Percentiles rank a stretch among this genome's conserved stretches.
Conservation (phyloP, 2,329 filamentous ascomycete species). For the Paraphaeosphaeria minitans region DNA sequence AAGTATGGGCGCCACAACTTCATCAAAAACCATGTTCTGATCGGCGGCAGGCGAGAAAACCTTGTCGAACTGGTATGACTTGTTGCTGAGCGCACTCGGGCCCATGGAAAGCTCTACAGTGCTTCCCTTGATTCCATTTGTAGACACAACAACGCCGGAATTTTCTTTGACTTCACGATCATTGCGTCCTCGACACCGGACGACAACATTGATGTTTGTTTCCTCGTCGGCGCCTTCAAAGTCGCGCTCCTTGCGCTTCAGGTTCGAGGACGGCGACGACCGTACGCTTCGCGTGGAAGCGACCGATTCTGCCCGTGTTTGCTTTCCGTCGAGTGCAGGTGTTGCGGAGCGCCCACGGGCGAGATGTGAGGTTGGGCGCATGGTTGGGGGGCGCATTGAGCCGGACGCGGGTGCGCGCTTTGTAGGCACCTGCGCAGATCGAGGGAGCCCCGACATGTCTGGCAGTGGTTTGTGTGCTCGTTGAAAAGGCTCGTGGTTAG, state of each 20-base stretch:
- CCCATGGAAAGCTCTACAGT: constrained; percentile 89
- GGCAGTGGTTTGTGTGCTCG: constrained; percentile 21
- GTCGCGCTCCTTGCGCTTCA: constrained; percentile 86
- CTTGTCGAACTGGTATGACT: constrained; percentile 95
- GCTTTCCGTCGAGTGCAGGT: constrained; percentile 55
- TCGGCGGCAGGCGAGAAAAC: constrained; percentile 96
- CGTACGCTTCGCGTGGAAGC: constrained; percentile 57
- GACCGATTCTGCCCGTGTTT: constrained; percentile 74
- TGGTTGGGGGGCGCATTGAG: constrained; percentile 60
- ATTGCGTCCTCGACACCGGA: constrained; percentile 89
- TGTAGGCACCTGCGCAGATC: constrained; percentile 55
- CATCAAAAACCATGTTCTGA: constrained; percentile 91
- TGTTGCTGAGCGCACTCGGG: constrained; percentile 88
- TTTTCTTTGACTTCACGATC: constrained; percentile 93
- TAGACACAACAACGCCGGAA: constrained; percentile 87
- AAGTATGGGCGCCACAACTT: constrained; percentile 89
- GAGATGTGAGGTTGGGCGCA: constrained; percentile 55
- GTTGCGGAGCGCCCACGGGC: constrained; percentile 58
- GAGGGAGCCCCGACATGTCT: constrained; percentile 60
- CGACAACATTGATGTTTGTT: constrained; percentile 97
- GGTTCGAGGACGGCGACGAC: constrained; percentile 60
- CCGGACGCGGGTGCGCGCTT: constrained; percentile 56
- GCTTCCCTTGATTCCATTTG: constrained; percentile 86
- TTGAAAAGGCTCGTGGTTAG: constrained; percentile 18
- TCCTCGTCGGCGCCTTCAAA: constrained; percentile 79